These are phyloP conservation scores for Pseudogymnoascus sp. DNA, from an alignment of 2,329 filamentous ascomycete genomes.

Conservation along the genomic window DNA sequence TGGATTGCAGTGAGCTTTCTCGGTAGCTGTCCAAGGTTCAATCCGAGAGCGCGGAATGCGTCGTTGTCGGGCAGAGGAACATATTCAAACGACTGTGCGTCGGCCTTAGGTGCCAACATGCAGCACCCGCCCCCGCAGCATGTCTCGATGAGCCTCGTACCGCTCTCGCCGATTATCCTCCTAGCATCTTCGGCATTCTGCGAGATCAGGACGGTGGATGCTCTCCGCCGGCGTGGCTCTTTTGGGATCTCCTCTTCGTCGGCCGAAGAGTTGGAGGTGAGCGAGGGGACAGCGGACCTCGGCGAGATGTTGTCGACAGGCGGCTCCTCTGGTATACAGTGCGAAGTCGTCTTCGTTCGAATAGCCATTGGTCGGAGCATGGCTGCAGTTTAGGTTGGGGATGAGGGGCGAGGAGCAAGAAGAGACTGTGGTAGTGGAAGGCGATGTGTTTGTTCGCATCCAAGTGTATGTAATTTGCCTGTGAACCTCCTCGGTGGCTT, in stretches of 20 bases:
- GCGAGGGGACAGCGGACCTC: slow-evolving; percentile 51
- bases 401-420: neutral
- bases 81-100: slow-evolving; percentile 44
- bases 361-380: slow-evolving; percentile 24
- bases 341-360: slow-evolving; percentile 19
- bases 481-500: neutral
- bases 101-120: slow-evolving; percentile 40
- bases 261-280: slow-evolving; percentile 53
- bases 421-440: neutral
- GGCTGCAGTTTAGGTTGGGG: neutral
- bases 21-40: slow-evolving; percentile 70
- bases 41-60: slow-evolving; percentile 71
- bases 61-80: slow-evolving; percentile 67
- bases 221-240: slow-evolving; percentile 49
- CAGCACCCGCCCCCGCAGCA: slow-evolving; percentile 62
- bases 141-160: slow-evolving; percentile 52
- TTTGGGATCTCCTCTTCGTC: slow-evolving; percentile 37
- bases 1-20: slow-evolving; percentile 64
- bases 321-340: slow-evolving; percentile 13
- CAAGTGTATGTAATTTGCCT: neutral
- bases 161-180: slow-evolving; percentile 57
- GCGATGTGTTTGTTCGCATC: neutral
- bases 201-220: slow-evolving; percentile 61
- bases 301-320: slow-evolving; percentile 19
- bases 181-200: slow-evolving; percentile 56